These are phyloP conservation scores for Withania somnifera DNA, from an alignment of 305 asterid species.

Conservation along the genomic window DNA sequence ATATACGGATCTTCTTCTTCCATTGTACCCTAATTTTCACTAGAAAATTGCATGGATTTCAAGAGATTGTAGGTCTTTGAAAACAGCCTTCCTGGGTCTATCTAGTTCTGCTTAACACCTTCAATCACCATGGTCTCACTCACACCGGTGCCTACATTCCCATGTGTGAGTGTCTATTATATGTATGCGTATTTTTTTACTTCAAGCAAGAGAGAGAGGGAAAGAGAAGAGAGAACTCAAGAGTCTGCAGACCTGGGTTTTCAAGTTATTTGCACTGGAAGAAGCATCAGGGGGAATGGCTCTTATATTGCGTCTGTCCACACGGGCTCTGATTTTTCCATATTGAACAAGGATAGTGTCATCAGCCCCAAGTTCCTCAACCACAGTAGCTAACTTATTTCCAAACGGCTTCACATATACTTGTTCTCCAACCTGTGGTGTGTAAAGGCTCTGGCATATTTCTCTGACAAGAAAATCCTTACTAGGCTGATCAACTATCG, in stretches of 20 bases:
- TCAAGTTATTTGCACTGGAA: conserved; percentile 11
- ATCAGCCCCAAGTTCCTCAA: conserved; percentile 71
- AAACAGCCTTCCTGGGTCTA: background rate
- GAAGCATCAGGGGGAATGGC: conserved; percentile 23
- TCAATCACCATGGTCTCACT: background rate
- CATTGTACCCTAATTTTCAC: background rate
- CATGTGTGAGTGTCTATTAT: background rate
- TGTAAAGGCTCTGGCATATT: conserved; percentile 20
- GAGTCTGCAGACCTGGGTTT: conserved; percentile 1
- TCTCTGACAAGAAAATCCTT: conserved; percentile 21
- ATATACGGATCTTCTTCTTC: background rate
- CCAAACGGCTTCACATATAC: conserved; percentile 58
- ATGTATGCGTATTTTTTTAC: background rate
- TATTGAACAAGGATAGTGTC: conserved; percentile 65
- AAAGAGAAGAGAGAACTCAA: background rate
- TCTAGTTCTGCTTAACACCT: background rate
- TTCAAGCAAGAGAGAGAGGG: background rate
- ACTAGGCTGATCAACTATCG: conserved; percentile 43
- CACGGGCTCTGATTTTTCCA: conserved; percentile 71
- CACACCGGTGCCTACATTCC: background rate
- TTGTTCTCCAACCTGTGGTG: conserved; percentile 58
- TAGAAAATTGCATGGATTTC: no score
- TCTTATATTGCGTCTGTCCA: conserved; percentile 29
- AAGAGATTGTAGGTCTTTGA: background rate
- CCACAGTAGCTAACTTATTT: conserved; percentile 66